phyloP scores from a whole-genome alignment of 805 yeast species.

The Torulaspora delbrueckii region DNA sequence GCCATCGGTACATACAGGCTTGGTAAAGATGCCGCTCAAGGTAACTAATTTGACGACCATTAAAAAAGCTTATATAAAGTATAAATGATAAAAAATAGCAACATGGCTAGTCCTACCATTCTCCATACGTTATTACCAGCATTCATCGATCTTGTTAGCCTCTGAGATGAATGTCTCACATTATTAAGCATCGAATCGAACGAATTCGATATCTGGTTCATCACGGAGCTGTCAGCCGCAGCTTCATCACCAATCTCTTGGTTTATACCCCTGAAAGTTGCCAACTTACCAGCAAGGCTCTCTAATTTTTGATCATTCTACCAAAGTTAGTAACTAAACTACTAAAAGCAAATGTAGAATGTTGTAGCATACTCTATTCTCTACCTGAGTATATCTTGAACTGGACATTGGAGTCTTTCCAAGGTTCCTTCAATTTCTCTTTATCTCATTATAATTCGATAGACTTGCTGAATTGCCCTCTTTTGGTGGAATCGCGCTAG shows the following conservation, averaged over 20 bases:
- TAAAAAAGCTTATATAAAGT: conserved; percentile 47
- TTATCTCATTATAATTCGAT: neutral
- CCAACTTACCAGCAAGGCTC: conserved; percentile 58
- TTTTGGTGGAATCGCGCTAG: neutral
- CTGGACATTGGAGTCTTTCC: conserved; percentile 27
- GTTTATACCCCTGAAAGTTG: conserved; percentile 60
- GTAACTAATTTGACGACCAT: conserved; percentile 19
- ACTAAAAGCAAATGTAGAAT: too few relatives aligned
- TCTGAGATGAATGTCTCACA: conserved; percentile 48
- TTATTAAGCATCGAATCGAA: conserved; percentile 45
- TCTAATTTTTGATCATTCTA: conserved; percentile 61
- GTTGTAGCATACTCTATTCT: conserved; percentile 24
- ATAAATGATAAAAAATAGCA: conserved; percentile 53
- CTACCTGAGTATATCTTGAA: conserved; percentile 32
- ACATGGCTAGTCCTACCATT: conserved; percentile 53
- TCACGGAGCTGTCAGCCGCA: conserved; percentile 43
- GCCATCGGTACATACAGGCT: conserved; percentile 85
- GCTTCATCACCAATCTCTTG: conserved; percentile 65
- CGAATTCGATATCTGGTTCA: conserved; percentile 45
- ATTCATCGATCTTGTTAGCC: conserved; percentile 51
- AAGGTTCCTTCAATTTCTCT: neutral
- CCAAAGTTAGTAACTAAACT: neutral
- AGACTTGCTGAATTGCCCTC: neutral
- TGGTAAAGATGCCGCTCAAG: conserved; percentile 69
- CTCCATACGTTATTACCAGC: conserved; percentile 57